A percentile compares a stretch with the other conserved stretches of the same genome.
phyloP scores from a whole-genome alignment of 768 basidiomycete genomes.

The Psilocybe cubensis region DNA sequence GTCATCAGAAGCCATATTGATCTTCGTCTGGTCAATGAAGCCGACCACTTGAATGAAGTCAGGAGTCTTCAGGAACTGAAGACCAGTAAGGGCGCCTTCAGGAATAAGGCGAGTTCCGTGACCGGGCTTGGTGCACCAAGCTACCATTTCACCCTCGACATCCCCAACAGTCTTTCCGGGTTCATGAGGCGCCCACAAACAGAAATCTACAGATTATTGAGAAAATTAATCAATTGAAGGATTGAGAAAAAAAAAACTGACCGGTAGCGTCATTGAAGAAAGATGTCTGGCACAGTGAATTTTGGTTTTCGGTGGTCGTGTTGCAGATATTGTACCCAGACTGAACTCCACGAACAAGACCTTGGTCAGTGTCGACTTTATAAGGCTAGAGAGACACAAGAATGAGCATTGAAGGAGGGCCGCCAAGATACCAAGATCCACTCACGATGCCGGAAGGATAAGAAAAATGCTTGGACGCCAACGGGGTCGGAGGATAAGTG shows the following conservation, averaged over 20 bases:
- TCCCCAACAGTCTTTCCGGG: constrained; percentile 63
- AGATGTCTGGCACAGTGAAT: constrained; percentile 67
- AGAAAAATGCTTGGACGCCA: constrained; percentile 47
- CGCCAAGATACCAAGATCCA: not conserved
- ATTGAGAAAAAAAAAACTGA: constrained; percentile 23
- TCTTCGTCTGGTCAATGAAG: constrained; percentile 61
- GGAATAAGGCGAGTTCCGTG: constrained; percentile 77
- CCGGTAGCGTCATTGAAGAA: constrained; percentile 54
- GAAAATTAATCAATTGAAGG: not conserved
- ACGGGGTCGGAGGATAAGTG: constrained; percentile 48
- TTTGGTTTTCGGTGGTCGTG: constrained; percentile 63
- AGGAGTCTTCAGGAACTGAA: constrained; percentile 66
- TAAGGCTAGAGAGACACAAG: constrained; percentile 28
- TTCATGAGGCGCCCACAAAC: constrained; percentile 62
- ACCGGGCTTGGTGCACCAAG: constrained; percentile 76
- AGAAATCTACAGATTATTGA: constrained; percentile 56
- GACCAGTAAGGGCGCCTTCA: constrained; percentile 59
- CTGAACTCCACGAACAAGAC: constrained; percentile 46
- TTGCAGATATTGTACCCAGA: constrained; percentile 74
- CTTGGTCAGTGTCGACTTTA: constrained; percentile 38
- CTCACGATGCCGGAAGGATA: constrained; percentile 48
- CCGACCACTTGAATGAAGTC: constrained; percentile 70
- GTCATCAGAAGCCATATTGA: constrained; percentile 62
- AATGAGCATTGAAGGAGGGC: not conserved
- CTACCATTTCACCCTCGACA: constrained; percentile 73